A percentile compares a stretch with the other conserved stretches of the same genome.
Conservation (phyloP, 768 basidiomycete species). For the Mycena haematopus region DNA sequence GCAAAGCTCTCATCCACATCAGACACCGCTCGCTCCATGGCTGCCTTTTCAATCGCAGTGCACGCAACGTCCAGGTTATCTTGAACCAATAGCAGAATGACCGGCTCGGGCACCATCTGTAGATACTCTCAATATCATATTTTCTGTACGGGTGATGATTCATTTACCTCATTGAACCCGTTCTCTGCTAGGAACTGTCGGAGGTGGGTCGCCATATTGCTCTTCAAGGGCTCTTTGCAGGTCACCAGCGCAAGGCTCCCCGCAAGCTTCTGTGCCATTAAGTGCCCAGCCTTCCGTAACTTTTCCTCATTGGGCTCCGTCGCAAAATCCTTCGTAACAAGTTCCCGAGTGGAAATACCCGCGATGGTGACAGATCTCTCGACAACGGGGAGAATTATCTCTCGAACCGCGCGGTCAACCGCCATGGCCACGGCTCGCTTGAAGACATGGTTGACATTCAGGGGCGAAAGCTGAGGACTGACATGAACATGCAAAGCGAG, state of each 20-base stretch:
- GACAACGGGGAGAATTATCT: constrained; percentile 98
- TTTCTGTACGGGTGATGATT: background rate
- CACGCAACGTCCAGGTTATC: constrained; percentile 96
- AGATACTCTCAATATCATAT: constrained; percentile 34
- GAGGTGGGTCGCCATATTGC: constrained; percentile 88
- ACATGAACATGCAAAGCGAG: constrained; percentile 79
- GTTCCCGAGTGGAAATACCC: constrained; percentile 94
- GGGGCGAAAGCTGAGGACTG: constrained; percentile 74
- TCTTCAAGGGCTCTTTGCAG: constrained; percentile 95
- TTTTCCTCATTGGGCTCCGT: constrained; percentile 92
- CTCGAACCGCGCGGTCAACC: constrained; percentile 92
- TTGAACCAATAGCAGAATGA: constrained; percentile 78
- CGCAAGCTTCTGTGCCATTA: constrained; percentile 97
- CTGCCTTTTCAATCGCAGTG: constrained; percentile 93
- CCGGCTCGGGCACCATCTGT: constrained; percentile 79
- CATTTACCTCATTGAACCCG: constrained; percentile 86
- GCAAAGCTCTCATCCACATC: constrained; percentile 94
- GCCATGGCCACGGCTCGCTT: constrained; percentile 91
- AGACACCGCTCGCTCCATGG: constrained; percentile 92
- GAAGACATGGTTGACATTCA: constrained; percentile 81
- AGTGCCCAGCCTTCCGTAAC: constrained; percentile 87
- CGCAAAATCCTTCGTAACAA: constrained; percentile 95
- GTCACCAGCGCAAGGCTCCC: constrained; percentile 96
- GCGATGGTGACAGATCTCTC: constrained; percentile 98
- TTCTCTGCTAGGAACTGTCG: constrained; percentile 84